phyloP scores from a whole-genome alignment of 306 rosid genomes.

The Morella rubra region DNA sequence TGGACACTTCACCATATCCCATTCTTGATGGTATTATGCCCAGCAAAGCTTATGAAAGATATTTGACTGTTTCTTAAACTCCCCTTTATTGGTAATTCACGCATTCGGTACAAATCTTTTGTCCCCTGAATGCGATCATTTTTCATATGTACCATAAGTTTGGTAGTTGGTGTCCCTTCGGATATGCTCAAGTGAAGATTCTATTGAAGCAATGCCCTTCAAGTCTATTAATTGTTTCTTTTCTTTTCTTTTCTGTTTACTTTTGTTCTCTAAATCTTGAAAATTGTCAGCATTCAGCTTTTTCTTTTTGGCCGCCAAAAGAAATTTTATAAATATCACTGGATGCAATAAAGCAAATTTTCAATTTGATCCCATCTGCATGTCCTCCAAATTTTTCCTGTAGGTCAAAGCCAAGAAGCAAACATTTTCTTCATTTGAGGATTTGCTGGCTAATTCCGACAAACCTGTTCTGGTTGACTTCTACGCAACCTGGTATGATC shows the following conservation, averaged over 20 bases:
- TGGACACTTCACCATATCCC: background rate
- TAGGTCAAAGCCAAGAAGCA: slow-evolving; percentile 86
- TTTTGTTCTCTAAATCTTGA: background rate
- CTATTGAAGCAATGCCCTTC: background rate
- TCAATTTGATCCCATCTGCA: background rate
- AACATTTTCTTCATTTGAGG: slow-evolving; percentile 77
- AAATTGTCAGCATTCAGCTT: background rate
- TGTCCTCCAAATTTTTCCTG: slow-evolving; percentile 20
- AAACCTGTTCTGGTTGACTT: slow-evolving; percentile 92
- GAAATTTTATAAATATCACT: background rate
- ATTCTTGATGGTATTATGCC: background rate
- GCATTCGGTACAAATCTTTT: background rate
- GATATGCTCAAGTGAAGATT: too few relatives aligned
- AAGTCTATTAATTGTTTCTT: background rate
- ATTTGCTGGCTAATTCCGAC: slow-evolving; percentile 66
- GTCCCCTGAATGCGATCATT: background rate
- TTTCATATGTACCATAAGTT: background rate
- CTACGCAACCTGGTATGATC: slow-evolving; percentile 87
- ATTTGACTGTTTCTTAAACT: background rate
- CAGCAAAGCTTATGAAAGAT: background rate
- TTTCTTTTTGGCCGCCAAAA: background rate
- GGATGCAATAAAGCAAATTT: background rate
- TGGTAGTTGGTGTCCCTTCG: too few relatives aligned
- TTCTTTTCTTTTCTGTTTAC: background rate
- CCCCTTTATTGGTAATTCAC: background rate